Evolutionary conservation across 2,329 filamentous ascomycete species (phyloP).

Genomic region (Cordyceps pruinosa): DNA sequence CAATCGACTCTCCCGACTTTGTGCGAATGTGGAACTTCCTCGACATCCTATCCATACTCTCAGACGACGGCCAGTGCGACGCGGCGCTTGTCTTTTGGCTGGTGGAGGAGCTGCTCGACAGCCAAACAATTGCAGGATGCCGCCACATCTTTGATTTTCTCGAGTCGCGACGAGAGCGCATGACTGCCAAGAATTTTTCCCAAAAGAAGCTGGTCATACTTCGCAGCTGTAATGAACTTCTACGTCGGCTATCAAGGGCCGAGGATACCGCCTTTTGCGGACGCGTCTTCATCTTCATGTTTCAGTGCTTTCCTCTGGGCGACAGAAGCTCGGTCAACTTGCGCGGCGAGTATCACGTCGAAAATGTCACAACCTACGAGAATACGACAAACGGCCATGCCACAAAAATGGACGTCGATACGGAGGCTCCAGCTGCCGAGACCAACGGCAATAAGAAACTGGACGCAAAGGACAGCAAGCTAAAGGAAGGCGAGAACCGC

Average conservation of each 20-base stretch:
- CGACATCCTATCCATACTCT: slow-evolving; percentile 82
- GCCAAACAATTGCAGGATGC: slow-evolving; percentile 88
- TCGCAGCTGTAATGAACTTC: slow-evolving; percentile 88
- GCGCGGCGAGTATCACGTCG: slow-evolving; percentile 88
- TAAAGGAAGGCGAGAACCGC: slow-evolving; percentile 42
- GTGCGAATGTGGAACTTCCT: slow-evolving; percentile 87
- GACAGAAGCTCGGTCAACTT: slow-evolving; percentile 97
- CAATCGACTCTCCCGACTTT: slow-evolving; percentile 72
- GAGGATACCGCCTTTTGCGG: slow-evolving; percentile 97
- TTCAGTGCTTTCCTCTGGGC: slow-evolving; percentile 92
- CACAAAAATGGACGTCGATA: slow-evolving; percentile 58
- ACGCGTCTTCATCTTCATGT: slow-evolving; percentile 95
- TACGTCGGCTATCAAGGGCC: slow-evolving; percentile 88
- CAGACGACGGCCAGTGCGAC: slow-evolving; percentile 72
- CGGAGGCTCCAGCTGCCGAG: slow-evolving; percentile 31
- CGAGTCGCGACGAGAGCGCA: slow-evolving; percentile 83
- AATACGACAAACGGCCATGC: slow-evolving; percentile 30
- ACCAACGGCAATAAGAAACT: slow-evolving; percentile 8
- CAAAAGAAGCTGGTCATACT: slow-evolving; percentile 84
- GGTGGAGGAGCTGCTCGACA: slow-evolving; percentile 90
- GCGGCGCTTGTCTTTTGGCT: slow-evolving; percentile 81
- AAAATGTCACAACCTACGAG: slow-evolving; percentile 84
- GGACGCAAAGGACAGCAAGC: slow-evolving; percentile 28
- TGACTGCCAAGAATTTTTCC: slow-evolving; percentile 73
- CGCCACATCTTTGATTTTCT: slow-evolving; percentile 89